phyloP scores from a whole-genome alignment of 257 asterid genomes.

The Fraxinus excelsior region DNA sequence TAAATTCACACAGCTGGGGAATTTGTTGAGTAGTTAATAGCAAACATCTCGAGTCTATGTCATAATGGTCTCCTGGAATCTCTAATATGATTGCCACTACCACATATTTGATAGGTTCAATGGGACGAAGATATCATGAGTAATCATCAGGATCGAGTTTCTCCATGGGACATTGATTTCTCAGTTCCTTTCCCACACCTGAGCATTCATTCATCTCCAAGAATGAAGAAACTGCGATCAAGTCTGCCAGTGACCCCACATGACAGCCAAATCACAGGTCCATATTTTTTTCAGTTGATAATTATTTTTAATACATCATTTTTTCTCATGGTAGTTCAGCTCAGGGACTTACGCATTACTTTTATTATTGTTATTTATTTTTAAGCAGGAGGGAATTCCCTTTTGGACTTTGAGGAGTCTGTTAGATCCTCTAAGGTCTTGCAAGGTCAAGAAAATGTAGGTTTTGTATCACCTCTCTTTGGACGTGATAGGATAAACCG shows the following conservation, averaged over 20 bases:
- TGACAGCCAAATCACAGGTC: slow-evolving; percentile 66
- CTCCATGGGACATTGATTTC: slow-evolving; percentile 96
- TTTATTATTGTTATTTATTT: neutral
- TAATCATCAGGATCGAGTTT: slow-evolving; percentile 85
- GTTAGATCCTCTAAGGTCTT: slow-evolving; percentile 97
- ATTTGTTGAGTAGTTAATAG: neutral
- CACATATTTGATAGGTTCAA: slow-evolving; percentile 60
- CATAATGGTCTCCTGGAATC: neutral
- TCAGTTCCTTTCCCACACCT: slow-evolving; percentile 77
- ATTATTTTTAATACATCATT: neutral
- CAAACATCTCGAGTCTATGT: neutral
- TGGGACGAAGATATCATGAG: slow-evolving; percentile 87
- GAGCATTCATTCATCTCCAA: slow-evolving; percentile 75
- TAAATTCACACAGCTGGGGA: neutral
- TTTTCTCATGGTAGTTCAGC: slow-evolving; percentile 7
- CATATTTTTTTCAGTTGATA: slow-evolving; percentile 20
- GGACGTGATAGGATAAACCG: slow-evolving; percentile 66
- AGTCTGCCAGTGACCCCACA: slow-evolving; percentile 55
- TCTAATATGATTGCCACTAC: slow-evolving; percentile 20
- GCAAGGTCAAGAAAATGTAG: slow-evolving; percentile 99
- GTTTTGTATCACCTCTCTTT: slow-evolving; percentile 63
- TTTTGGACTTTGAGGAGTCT: slow-evolving; percentile 92
- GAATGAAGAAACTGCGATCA: slow-evolving; percentile 79
- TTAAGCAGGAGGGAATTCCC: slow-evolving; percentile 61
- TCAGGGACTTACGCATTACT: slow-evolving; percentile 6